Evolutionary conservation across 2,329 filamentous ascomycete genomes (phyloP).

Genomic region (Myriosclerotinia scirpicola): DNA sequence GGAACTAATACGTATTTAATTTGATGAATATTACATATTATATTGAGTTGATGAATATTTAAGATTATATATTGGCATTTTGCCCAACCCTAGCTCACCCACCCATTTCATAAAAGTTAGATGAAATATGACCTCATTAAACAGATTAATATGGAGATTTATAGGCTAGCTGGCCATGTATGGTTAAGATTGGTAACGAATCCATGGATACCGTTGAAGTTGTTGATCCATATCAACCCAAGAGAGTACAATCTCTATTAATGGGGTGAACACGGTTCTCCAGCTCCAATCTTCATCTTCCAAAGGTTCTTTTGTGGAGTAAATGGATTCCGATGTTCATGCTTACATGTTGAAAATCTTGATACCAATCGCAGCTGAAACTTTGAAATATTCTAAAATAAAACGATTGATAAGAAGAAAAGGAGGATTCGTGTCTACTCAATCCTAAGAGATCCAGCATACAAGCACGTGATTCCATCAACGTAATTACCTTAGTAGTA

Average conservation of each 20-base stretch:
- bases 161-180: neutral
- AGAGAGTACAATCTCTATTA: constrained; percentile 3
- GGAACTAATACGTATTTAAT: too few species aligned
- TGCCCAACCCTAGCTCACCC: too few species aligned
- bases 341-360: neutral
- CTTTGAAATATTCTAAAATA: neutral
- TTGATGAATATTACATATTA: too few species aligned
- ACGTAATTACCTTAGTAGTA: neutral
- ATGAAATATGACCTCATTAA: constrained; percentile 15
- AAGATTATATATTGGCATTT: too few species aligned
- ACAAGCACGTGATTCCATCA: neutral
- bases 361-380: neutral
- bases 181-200: constrained; percentile 1
- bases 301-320: neutral
- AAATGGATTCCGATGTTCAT: neutral
- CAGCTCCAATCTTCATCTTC: neutral
- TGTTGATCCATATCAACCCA: neutral
- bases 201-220: too few species aligned
- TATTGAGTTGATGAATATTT: too few species aligned
- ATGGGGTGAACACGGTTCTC: neutral
- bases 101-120: neutral
- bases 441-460: neutral
- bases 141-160: neutral
- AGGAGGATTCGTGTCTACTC: neutral
- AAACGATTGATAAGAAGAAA: neutral